Evolutionary conservation across 2,329 filamentous ascomycete species (phyloP).

Genomic region (Fusarium goolgardi): DNA sequence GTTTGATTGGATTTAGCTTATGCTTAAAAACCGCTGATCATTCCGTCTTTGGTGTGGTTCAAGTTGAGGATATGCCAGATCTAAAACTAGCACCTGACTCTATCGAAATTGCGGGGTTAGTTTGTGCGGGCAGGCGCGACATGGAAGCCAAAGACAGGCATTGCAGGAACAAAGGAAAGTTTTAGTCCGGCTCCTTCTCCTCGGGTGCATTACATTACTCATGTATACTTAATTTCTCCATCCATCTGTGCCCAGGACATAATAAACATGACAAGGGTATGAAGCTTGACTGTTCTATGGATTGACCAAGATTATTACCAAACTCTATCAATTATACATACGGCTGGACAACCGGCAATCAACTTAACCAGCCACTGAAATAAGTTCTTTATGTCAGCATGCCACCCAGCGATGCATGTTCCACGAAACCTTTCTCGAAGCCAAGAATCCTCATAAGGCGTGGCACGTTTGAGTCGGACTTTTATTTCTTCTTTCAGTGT

Average conservation of each 20-base stretch:
- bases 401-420: neutral
- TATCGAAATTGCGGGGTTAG: slow-evolving; percentile 23
- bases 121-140: neutral
- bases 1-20: slow-evolving; percentile 12
- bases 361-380: slow-evolving; percentile 5
- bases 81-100: slow-evolving; percentile 15
- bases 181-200: neutral
- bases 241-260: neutral
- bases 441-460: neutral
- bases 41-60: slow-evolving; percentile 4
- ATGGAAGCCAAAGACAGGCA: neutral
- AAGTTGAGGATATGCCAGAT: slow-evolving; percentile 22
- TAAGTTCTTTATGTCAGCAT: neutral
- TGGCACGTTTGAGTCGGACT: neutral
- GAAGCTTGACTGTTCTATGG: neutral
- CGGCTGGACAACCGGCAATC: neutral
- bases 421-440: slow-evolving; percentile 12
- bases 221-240: neutral
- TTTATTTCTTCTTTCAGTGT: neutral
- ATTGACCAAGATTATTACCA: neutral
- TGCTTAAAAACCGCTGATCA: slow-evolving; percentile 34
- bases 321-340: neutral
- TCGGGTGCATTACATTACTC: neutral
- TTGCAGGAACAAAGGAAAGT: neutral
- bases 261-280: neutral